Conservation (phyloP, 345 rosid species). For the Schrenkiella parvula region DNA sequence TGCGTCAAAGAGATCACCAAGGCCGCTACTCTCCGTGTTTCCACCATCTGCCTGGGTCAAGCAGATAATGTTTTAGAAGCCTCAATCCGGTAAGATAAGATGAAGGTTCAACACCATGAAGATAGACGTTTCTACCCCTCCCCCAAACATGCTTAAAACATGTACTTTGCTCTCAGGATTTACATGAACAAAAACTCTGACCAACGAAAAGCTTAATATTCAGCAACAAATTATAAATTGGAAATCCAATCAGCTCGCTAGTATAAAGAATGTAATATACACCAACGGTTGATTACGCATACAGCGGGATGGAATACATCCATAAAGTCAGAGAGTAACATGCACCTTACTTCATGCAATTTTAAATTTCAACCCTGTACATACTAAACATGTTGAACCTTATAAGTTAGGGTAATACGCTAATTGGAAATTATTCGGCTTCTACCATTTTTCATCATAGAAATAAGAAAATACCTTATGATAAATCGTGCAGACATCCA, state of each 20-base stretch:
- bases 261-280: constrained; percentile 1
- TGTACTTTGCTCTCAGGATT: not conserved
- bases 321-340: not conserved
- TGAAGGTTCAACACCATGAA: constrained; percentile 14
- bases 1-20: constrained; percentile 70
- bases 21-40: constrained; percentile 65
- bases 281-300: not conserved
- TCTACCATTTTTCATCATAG: not conserved
- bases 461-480: constrained; percentile 68
- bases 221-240: not conserved
- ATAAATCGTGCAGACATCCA: constrained; percentile 77
- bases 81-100: not conserved
- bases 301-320: not conserved
- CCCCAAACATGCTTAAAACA: not conserved
- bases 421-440: not conserved
- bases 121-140: not conserved
- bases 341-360: constrained; percentile 1
- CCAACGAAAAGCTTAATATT: not conserved
- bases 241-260: not conserved
- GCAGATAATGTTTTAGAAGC: constrained; percentile 13
- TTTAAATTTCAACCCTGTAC: not conserved
- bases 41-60: constrained; percentile 88
- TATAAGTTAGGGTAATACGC: not conserved
- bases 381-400: not conserved
- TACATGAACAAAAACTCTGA: not conserved